Percentiles rank a stretch among this genome's conserved stretches.
Conservation (phyloP, 2,329 filamentous ascomycete genomes). For the Aspergillus sp. region DNA sequence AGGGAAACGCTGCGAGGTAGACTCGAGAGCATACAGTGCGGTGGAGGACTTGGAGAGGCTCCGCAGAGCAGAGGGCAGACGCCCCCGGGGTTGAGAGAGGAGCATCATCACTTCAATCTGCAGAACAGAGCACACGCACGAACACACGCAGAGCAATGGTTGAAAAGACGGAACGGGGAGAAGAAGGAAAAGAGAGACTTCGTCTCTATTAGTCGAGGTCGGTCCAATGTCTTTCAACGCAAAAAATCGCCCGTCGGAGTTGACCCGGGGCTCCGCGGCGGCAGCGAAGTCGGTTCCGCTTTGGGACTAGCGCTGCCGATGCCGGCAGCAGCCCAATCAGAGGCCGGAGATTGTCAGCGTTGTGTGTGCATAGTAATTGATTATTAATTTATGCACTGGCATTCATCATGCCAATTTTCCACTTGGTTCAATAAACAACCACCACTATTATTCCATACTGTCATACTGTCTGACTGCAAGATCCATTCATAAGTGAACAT, state of each 20-base stretch:
- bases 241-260: conserved; percentile 1
- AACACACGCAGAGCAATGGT: too few species aligned
- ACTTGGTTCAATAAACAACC: too few species aligned
- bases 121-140: too few species aligned
- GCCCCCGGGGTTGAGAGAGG: conserved; percentile 22
- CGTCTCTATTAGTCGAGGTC: not conserved
- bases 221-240: not conserved
- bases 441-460: too few species aligned
- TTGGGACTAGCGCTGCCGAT: conserved; percentile 6
- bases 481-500: too few species aligned
- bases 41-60: conserved; percentile 9
- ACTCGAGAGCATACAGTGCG: conserved; percentile 2
- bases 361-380: too few species aligned
- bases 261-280: conserved; percentile 3
- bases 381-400: too few species aligned
- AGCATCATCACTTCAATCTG: conserved; percentile 12
- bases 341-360: conserved; percentile 7
- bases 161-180: not conserved
- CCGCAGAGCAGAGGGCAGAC: conserved; percentile 21
- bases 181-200: conserved; percentile 2
- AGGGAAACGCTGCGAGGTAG: conserved; percentile 4
- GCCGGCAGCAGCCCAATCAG: conserved; percentile 9
- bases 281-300: conserved; percentile 13
- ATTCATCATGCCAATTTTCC: too few species aligned
- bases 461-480: too few species aligned